Percentiles rank a stretch among this genome's conserved stretches.
Conservation (phyloP, 2,329 filamentous ascomycete genomes). For the Talaromyces atroroseus region DNA sequence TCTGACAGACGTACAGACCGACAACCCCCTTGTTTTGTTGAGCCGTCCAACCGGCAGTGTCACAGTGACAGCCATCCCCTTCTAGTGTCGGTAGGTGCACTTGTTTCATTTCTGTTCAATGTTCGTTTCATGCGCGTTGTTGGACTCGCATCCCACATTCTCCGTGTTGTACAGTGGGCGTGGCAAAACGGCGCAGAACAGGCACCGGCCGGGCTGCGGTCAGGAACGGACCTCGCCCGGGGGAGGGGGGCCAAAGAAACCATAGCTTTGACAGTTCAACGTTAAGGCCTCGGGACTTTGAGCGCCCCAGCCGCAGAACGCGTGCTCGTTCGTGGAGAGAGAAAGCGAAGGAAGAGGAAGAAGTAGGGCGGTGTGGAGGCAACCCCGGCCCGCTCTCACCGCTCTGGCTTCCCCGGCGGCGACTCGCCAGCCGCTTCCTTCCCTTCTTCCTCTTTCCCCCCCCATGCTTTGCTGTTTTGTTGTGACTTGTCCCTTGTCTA, state of each 20-base stretch:
- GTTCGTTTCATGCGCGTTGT: neutral
- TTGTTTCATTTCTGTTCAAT: neutral
- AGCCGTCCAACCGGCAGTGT: neutral
- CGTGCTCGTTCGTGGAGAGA: neutral
- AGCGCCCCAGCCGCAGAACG: neutral
- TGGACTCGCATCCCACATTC: too few relatives aligned
- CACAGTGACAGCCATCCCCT: neutral
- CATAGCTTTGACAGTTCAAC: neutral
- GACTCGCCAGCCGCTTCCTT: slow-evolving; percentile 2
- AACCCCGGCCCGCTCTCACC: slow-evolving; percentile 2
- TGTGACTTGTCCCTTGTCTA: neutral
- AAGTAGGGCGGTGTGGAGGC: neutral
- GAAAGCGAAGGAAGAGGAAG: neutral
- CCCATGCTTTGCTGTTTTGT: neutral
- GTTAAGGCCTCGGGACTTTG: neutral
- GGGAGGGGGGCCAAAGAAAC: neutral
- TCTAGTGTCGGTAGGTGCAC: neutral
- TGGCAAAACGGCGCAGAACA: slow-evolving; percentile 3
- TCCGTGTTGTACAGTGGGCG: too few relatives aligned
- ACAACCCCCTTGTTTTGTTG: neutral
- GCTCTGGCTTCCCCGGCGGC: slow-evolving; percentile 1
- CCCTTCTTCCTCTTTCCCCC: neutral
- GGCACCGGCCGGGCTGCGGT: neutral
- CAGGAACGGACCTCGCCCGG: neutral
- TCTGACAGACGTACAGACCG: neutral